Evolutionary conservation across 2,329 filamentous ascomycete species (phyloP).

Genomic region (Gyromitra esculenta): DNA sequence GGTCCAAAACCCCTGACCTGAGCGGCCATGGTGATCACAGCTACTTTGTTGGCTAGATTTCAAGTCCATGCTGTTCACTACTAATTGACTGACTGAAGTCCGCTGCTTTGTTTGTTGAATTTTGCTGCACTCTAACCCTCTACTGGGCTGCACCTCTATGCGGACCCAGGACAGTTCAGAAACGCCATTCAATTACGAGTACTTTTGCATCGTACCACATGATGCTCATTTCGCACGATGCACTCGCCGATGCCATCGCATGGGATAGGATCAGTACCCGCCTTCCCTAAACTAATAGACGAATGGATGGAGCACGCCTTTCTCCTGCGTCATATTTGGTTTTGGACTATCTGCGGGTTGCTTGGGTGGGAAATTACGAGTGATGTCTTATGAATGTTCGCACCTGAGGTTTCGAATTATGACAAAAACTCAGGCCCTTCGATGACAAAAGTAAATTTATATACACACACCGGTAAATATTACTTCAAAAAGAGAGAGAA

Average conservation of each 20-base stretch:
- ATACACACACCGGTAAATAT: not conserved
- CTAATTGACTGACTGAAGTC: too few relatives aligned
- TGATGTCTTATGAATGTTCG: conserved; percentile 30
- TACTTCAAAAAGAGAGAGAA: conserved; percentile 6
- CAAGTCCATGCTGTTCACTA: too few relatives aligned
- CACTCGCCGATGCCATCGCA: conserved; percentile 45
- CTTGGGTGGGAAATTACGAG: conserved; percentile 28
- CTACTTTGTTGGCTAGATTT: too few relatives aligned
- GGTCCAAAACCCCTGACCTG: too few relatives aligned
- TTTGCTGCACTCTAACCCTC: too few relatives aligned
- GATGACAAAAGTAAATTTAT: too few relatives aligned
- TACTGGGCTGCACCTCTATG: too few relatives aligned
- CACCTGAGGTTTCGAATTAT: not conserved
- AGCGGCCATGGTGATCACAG: too few relatives aligned
- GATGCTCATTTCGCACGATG: conserved; percentile 50
- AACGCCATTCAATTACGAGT: not conserved
- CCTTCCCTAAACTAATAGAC: conserved; percentile 11
- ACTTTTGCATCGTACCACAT: conserved; percentile 41
- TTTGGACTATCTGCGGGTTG: conserved; percentile 33
- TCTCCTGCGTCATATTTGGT: conserved; percentile 20
- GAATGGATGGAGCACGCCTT: not conserved
- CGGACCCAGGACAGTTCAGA: too few relatives aligned
- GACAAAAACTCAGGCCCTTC: not conserved
- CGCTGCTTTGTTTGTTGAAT: too few relatives aligned
- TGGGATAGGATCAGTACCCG: conserved; percentile 19